These are phyloP conservation scores for Phialophora tarda DNA, from an alignment of 2,329 filamentous ascomycete species.

Conservation along the genomic window DNA sequence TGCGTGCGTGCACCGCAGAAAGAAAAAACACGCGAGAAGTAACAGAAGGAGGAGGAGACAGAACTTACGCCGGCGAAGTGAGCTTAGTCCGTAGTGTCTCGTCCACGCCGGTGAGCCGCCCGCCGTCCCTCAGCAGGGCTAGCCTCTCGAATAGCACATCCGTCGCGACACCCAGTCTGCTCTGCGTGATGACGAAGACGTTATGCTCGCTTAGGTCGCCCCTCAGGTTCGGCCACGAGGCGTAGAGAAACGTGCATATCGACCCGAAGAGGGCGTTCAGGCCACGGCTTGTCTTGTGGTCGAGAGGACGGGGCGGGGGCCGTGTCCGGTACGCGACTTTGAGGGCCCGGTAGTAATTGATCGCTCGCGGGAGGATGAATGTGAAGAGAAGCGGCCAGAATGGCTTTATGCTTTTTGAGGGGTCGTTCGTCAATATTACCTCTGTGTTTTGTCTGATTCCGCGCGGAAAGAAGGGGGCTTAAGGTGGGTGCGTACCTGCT, in stretches of 20 bases:
- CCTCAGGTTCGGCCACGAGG: constrained; percentile 54
- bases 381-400: constrained; percentile 41
- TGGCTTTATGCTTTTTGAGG: constrained; percentile 36
- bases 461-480: not conserved
- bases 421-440: constrained; percentile 1
- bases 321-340: constrained; percentile 40
- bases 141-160: constrained; percentile 85
- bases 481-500: constrained; percentile 16
- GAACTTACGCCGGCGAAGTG: constrained; percentile 69
- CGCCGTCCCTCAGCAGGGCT: constrained; percentile 48
- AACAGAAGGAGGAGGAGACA: not conserved
- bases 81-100: constrained; percentile 70
- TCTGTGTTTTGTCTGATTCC: not conserved
- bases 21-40: not conserved
- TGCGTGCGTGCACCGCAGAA: not conserved
- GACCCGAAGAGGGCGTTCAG: constrained; percentile 61
- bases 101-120: constrained; percentile 61
- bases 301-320: constrained; percentile 48
- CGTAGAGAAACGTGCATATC: constrained; percentile 60
- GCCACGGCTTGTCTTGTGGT: constrained; percentile 45
- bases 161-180: constrained; percentile 81
- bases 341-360: constrained; percentile 36
- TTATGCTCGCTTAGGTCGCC: constrained; percentile 61
- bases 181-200: constrained; percentile 76
- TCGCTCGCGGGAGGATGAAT: constrained; percentile 38